These are phyloP conservation scores for Sordaria brevicollis DNA, from an alignment of 495 filamentous ascomycete genomes.

Conservation along the genomic window DNA sequence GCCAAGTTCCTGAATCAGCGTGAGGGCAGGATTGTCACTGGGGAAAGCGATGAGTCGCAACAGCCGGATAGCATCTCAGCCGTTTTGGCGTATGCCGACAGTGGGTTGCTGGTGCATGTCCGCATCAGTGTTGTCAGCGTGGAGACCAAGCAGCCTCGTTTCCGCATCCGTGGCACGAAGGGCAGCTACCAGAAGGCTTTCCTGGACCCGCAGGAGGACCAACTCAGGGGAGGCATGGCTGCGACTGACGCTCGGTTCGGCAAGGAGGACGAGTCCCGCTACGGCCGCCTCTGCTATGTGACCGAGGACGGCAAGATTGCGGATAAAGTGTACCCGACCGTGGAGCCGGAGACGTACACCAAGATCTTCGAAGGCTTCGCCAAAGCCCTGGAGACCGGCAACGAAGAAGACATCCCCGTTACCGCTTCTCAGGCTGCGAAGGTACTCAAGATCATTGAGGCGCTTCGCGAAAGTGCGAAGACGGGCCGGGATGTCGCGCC, in stretches of 20 bases:
- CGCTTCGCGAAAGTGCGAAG: constrained; percentile 55
- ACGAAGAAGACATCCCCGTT: constrained; percentile 54
- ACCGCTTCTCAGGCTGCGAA: constrained; percentile 59
- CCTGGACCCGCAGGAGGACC: constrained; percentile 74
- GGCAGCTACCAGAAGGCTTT: constrained; percentile 74
- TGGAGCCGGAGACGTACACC: constrained; percentile 59
- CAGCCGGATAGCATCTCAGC: constrained; percentile 63
- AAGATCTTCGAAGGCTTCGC: constrained; percentile 65
- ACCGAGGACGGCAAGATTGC: constrained; percentile 25
- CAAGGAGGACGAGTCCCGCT: constrained; percentile 40
- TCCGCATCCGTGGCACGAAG: constrained; percentile 71
- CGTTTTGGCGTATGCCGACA: constrained; percentile 54
- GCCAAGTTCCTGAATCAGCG: constrained; percentile 61
- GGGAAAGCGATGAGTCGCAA: constrained; percentile 36
- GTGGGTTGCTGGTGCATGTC: constrained; percentile 49
- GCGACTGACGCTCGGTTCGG: constrained; percentile 59
- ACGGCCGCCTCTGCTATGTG: constrained; percentile 31
- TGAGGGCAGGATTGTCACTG: constrained; percentile 26
- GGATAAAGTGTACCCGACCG: constrained; percentile 43
- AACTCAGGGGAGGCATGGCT: constrained; percentile 58
- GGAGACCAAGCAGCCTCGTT: constrained; percentile 62
- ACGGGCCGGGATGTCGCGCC: constrained; percentile 48
- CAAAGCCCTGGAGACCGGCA: constrained; percentile 49
- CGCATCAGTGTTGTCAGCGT: constrained; percentile 62
- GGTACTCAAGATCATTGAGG: constrained; percentile 67